A percentile compares a stretch with the other conserved stretches of the same genome.
Evolutionary conservation across 306 rosid genomes (phyloP).

Genomic region (Cucurbita pepo): DNA sequence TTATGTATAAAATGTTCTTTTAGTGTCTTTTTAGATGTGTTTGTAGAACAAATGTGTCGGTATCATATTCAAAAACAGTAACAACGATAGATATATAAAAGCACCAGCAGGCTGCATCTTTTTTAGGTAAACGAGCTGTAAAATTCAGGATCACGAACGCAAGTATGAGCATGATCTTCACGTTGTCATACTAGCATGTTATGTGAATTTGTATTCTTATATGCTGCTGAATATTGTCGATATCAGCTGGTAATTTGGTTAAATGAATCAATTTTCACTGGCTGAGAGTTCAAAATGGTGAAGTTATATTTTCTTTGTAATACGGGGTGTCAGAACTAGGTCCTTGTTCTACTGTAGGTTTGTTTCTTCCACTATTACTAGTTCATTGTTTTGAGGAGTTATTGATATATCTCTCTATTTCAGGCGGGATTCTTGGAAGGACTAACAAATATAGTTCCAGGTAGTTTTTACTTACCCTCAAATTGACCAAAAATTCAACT

Average conservation of each 20-base stretch:
- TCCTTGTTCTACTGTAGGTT: not conserved
- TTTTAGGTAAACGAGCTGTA: no score
- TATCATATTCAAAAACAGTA: not conserved
- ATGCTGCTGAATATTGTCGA: not conserved
- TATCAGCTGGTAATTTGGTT: not conserved
- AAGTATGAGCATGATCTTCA: not conserved
- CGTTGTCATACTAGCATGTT: not conserved
- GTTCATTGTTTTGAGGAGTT: not conserved
- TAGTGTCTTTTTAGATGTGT: not conserved
- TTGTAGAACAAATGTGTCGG: not conserved
- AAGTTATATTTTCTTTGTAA: not conserved
- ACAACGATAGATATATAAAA: not conserved
- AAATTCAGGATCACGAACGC: no score
- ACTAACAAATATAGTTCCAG: conserved; percentile 84
- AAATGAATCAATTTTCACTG: no score
- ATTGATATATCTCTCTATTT: conserved; percentile 4
- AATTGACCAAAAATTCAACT: not conserved
- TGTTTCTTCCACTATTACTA: not conserved
- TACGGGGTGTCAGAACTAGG: not conserved
- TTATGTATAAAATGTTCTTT: not conserved
- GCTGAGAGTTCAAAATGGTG: not conserved
- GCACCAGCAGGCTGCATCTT: not conserved
- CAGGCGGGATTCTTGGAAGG: conserved; percentile 98
- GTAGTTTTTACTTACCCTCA: conserved; percentile 15
- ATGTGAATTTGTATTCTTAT: not conserved